Conservation (phyloP, 345 rosid species). For the Combretum micranthum region DNA sequence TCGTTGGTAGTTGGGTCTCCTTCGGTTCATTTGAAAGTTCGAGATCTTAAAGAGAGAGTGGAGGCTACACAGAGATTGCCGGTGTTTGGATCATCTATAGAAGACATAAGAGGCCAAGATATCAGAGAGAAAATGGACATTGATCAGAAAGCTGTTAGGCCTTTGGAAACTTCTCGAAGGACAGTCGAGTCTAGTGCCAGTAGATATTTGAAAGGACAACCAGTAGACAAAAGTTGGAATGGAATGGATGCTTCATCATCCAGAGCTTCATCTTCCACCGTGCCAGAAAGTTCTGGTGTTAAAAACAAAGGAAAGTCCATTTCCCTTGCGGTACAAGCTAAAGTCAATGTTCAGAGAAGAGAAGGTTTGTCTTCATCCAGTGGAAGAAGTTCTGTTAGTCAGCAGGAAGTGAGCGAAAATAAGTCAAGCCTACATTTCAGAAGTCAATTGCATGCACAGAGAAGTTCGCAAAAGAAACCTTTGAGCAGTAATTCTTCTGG, state of each 20-base stretch:
- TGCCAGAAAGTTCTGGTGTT: conserved; percentile 35
- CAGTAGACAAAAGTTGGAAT: conserved; percentile 62
- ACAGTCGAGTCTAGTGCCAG: conserved; percentile 47
- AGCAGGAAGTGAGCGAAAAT: conserved; percentile 46
- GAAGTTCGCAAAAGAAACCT: conserved; percentile 42
- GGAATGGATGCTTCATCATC: conserved; percentile 39
- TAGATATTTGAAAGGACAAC: conserved; percentile 54
- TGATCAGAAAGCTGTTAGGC: conserved; percentile 34
- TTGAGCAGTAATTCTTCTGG: conserved; percentile 35
- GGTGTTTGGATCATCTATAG: conserved; percentile 25
- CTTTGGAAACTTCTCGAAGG: conserved; percentile 37
- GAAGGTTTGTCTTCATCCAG: conserved; percentile 39
- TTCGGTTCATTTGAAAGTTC: conserved; percentile 56
- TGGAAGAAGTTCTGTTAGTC: conserved; percentile 25
- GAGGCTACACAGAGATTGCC: conserved; percentile 55
- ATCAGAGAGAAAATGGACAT: conserved; percentile 42
- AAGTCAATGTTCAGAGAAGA: conserved; percentile 71
- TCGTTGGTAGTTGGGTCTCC: conserved; percentile 44
- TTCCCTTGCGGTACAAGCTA: conserved; percentile 90
- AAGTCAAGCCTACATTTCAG: conserved; percentile 46
- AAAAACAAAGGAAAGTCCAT: conserved; percentile 59
- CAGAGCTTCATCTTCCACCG: conserved; percentile 23
- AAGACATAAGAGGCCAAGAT: conserved; percentile 31
- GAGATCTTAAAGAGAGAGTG: conserved; percentile 56
- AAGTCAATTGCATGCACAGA: conserved; percentile 46